Conservation (phyloP, 2,329 filamentous ascomycete genomes). For the Epicoccum nigrum region DNA sequence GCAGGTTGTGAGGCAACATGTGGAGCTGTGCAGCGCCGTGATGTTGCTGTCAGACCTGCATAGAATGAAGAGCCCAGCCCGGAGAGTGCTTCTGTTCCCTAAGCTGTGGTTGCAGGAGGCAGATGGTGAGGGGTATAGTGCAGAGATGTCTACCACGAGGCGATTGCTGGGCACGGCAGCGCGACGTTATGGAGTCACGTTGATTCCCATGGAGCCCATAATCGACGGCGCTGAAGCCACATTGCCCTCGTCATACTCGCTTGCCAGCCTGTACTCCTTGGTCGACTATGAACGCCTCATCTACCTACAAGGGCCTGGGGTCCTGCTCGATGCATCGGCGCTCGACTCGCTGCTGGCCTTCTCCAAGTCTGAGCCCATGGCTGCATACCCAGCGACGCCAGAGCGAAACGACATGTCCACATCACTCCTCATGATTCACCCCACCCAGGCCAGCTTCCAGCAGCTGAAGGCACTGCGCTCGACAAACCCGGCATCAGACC, state of each 20-base stretch:
- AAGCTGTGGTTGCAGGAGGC: conserved; percentile 42
- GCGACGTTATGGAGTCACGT: conserved; percentile 52
- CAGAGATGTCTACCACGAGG: conserved; percentile 52
- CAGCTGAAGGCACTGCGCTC: conserved; percentile 39
- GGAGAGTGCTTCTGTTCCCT: conserved; percentile 55
- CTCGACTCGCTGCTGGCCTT: conserved; percentile 54
- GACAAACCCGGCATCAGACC: conserved; percentile 34
- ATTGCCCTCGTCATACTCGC: conserved; percentile 49
- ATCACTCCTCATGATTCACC: conserved; percentile 48
- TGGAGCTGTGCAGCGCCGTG: conserved; percentile 57
- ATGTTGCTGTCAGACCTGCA: conserved; percentile 58
- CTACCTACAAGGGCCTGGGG: conserved; percentile 53
- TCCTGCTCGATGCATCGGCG: conserved; percentile 54
- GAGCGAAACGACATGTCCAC: conserved; percentile 41
- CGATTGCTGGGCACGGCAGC: conserved; percentile 54
- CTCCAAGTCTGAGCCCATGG: conserved; percentile 45
- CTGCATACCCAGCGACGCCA: conserved; percentile 42
- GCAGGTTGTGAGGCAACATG: conserved; percentile 54
- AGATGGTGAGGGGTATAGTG: conserved; percentile 48
- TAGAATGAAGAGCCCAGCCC: conserved; percentile 53
- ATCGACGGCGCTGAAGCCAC: conserved; percentile 43
- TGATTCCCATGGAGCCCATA: conserved; percentile 52
- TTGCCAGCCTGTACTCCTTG: conserved; percentile 54
- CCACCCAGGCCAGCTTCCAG: conserved; percentile 41
- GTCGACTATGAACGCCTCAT: conserved; percentile 54